A percentile compares a stretch with the other conserved stretches of the same genome.
Conservation (phyloP, 768 basidiomycete genomes). For the Kwoniella sp. region DNA sequence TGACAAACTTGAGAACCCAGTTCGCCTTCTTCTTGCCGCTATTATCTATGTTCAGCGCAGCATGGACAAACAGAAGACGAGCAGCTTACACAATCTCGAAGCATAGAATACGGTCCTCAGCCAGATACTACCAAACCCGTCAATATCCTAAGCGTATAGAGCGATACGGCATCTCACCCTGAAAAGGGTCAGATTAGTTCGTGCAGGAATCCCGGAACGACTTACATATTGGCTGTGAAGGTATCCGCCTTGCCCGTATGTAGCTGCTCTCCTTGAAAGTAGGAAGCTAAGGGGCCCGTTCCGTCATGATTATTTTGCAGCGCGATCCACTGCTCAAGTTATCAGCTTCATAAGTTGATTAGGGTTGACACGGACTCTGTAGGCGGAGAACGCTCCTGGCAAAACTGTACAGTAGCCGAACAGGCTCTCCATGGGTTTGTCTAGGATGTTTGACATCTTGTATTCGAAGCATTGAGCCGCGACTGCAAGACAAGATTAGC, state of each 20-base stretch:
- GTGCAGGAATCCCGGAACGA: neutral
- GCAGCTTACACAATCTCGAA: conserved; percentile 48
- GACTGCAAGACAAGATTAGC: conserved; percentile 44
- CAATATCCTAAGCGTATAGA: neutral
- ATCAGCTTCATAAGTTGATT: neutral
- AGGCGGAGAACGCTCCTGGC: conserved; percentile 88
- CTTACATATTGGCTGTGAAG: conserved; percentile 50
- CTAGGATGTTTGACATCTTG: conserved; percentile 86
- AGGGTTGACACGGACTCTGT: conserved; percentile 48
- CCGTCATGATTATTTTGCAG: conserved; percentile 81
- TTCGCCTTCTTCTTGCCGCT: conserved; percentile 46
- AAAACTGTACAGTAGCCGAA: conserved; percentile 61
- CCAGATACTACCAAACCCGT: conserved; percentile 33
- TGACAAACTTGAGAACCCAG: conserved; percentile 50
- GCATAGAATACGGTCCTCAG: conserved; percentile 49
- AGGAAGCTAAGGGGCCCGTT: conserved; percentile 81
- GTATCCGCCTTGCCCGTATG: conserved; percentile 51
- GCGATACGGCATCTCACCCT: no score
- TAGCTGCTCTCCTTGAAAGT: conserved; percentile 90
- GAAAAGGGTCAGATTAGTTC: conserved; percentile 5
- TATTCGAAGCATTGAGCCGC: conserved; percentile 96
- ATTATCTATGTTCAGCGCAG: neutral
- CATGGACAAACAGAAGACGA: neutral
- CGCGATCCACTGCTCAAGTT: conserved; percentile 80
- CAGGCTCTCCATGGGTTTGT: conserved; percentile 76